Evolutionary conservation across 2,329 filamentous ascomycete species (phyloP).

Genomic region (Ophiostoma tasmaniense): DNA sequence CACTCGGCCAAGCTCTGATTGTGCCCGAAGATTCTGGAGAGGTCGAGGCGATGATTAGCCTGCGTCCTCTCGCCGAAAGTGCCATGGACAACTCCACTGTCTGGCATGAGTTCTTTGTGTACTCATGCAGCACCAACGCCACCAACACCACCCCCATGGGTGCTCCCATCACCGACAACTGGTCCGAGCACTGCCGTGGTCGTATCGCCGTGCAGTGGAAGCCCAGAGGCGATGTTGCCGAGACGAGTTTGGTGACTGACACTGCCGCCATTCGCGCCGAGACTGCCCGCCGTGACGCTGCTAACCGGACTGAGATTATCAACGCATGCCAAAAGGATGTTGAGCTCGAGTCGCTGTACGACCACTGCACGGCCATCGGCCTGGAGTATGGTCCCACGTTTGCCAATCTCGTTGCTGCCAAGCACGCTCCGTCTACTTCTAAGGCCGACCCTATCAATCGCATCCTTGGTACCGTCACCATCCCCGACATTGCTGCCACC

Average conservation of each 20-base stretch:
- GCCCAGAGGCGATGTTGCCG: background rate
- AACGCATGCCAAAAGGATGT: slow-evolving; percentile 15
- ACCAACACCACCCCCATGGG: slow-evolving; percentile 17
- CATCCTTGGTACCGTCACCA: slow-evolving; percentile 15
- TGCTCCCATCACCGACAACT: slow-evolving; percentile 16
- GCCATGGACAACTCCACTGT: slow-evolving; percentile 18
- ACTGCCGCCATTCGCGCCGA: background rate
- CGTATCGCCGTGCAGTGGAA: slow-evolving; percentile 18
- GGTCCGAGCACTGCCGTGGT: slow-evolving; percentile 24
- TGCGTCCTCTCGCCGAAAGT: slow-evolving; percentile 20
- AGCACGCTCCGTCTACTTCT: slow-evolving; percentile 7
- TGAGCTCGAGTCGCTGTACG: slow-evolving; percentile 17
- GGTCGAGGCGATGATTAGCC: slow-evolving; percentile 21
- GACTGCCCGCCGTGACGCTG: slow-evolving; percentile 7
- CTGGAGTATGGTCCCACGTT: slow-evolving; percentile 23
- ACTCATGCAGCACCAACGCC: slow-evolving; percentile 21
- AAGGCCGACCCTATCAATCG: slow-evolving; percentile 8
- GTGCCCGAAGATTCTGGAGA: slow-evolving; percentile 21
- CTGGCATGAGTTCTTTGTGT: slow-evolving; percentile 25
- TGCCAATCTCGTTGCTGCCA: slow-evolving; percentile 19
- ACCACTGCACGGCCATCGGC: slow-evolving; percentile 20
- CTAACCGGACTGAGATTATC: background rate
- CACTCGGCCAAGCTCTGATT: slow-evolving; percentile 22
- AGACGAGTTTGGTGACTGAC: slow-evolving; percentile 12
- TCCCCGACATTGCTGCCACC: slow-evolving; percentile 18